These are phyloP conservation scores for Irpex sp. DNA, from an alignment of 1,284 basidiomycete genomes.

Conservation along the genomic window DNA sequence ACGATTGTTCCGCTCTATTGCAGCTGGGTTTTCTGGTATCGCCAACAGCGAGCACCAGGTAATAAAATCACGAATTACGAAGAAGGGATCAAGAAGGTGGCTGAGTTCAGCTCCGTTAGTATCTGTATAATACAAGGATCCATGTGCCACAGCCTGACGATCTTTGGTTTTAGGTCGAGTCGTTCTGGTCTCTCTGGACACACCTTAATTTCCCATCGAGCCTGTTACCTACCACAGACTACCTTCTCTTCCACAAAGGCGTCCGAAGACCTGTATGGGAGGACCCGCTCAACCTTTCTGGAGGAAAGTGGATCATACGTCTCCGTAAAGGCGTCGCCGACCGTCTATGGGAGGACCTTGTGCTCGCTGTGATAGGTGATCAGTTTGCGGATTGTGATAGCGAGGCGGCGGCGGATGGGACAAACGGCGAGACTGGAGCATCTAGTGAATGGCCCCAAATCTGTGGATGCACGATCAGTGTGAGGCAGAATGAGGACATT, in stretches of 20 bases:
- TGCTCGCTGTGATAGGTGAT: constrained; percentile 73
- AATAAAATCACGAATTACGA: constrained; percentile 79
- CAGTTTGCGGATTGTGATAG: constrained; percentile 63
- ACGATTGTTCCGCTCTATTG: not conserved
- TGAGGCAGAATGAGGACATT: constrained; percentile 79
- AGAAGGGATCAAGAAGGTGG: constrained; percentile 81
- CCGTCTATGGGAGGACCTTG: constrained; percentile 77
- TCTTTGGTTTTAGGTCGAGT: constrained; percentile 52
- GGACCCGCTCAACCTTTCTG: constrained; percentile 79
- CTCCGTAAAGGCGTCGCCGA: constrained; percentile 79
- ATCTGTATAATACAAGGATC: constrained; percentile 15
- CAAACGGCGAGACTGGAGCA: constrained; percentile 6
- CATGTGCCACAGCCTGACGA: not conserved
- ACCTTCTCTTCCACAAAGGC: constrained; percentile 78
- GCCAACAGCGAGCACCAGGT: constrained; percentile 74
- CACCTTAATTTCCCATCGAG: constrained; percentile 71
- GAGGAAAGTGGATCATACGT: constrained; percentile 91
- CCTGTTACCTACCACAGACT: constrained; percentile 75
- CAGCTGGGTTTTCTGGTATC: constrained; percentile 85
- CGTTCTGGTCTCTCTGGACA: constrained; percentile 80
- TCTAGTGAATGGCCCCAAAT: constrained; percentile 64
- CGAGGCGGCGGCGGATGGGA: constrained; percentile 23
- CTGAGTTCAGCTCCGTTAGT: constrained; percentile 70
- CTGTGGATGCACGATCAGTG: constrained; percentile 80
- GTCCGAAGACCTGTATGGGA: constrained; percentile 86